phyloP scores from a whole-genome alignment of 2,329 filamentous ascomycete genomes.

The Pochonia chlamydosporia region DNA sequence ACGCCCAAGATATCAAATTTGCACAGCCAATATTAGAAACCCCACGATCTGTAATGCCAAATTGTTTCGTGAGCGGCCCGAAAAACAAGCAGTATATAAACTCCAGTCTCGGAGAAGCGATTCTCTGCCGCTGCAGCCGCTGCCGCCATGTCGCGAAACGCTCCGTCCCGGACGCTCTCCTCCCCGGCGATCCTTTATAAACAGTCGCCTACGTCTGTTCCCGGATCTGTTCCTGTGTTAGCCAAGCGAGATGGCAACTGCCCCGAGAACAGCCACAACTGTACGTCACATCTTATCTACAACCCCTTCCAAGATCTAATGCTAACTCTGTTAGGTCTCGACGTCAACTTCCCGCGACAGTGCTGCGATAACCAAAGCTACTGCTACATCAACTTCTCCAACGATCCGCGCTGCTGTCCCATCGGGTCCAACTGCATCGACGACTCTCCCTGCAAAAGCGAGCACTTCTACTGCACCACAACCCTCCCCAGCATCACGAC shows the following conservation, averaged over 20 bases:
- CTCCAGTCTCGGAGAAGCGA: no score
- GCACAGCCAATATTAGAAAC: no score
- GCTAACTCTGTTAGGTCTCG: constrained; percentile 29
- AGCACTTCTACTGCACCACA: constrained; percentile 27
- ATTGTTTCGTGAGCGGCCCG: no score
- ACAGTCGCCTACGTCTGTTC: constrained; percentile 16
- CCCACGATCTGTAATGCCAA: no score
- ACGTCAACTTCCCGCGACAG: constrained; percentile 28
- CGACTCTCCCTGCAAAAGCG: constrained; percentile 29
- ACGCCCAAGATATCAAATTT: no score
- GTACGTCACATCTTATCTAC: constrained; percentile 18
- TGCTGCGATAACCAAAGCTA: constrained; percentile 41
- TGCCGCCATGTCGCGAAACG: constrained; percentile 1
- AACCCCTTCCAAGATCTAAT: not conserved
- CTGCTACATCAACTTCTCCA: constrained; percentile 35
- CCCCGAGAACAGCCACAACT: constrained; percentile 22
- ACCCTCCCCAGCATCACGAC: constrained; percentile 14
- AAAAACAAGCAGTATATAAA: no score
- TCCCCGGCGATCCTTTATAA: constrained; percentile 15
- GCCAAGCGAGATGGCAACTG: constrained; percentile 22
- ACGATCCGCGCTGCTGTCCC: constrained; percentile 33
- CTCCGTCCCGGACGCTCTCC: not conserved
- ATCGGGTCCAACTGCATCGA: constrained; percentile 34
- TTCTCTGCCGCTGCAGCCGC: no score
- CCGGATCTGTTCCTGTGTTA: constrained; percentile 19